These are phyloP conservation scores for Circinella minor DNA, from an alignment of 371 early-diverging fungal genomes.

Conservation along the genomic window DNA sequence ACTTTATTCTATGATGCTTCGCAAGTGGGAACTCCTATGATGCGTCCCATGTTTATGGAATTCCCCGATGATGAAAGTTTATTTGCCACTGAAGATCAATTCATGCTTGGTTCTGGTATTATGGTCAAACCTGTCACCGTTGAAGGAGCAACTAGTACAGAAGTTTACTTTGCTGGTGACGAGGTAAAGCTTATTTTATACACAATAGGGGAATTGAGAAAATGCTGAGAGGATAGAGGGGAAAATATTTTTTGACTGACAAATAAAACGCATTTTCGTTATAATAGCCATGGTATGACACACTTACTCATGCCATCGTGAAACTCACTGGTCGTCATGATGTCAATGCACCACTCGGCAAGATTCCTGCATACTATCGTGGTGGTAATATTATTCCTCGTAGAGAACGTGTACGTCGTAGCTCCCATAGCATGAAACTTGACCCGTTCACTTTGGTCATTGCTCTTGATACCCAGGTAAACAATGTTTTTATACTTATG, in stretches of 20 bases:
- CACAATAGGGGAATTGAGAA: too few relatives aligned
- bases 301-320: constrained; percentile 54
- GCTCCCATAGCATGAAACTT: constrained; percentile 75
- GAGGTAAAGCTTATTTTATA: constrained; percentile 25
- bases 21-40: constrained; percentile 73
- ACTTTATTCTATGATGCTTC: constrained; percentile 78
- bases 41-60: constrained; percentile 83
- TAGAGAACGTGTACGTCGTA: constrained; percentile 86
- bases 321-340: constrained; percentile 50
- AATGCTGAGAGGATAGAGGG: neutral
- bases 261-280: constrained; percentile 1
- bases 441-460: constrained; percentile 94
- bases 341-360: constrained; percentile 72
- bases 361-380: constrained; percentile 83
- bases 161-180: constrained; percentile 72
- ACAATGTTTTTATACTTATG: neutral
- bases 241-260: neutral
- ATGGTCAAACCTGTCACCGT: constrained; percentile 78
- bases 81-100: constrained; percentile 82
- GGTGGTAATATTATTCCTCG: constrained; percentile 89
- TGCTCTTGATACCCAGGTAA: constrained; percentile 65
- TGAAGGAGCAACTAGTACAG: constrained; percentile 55
- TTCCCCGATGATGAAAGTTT: constrained; percentile 77
- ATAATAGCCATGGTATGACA: constrained; percentile 79
- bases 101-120: constrained; percentile 79